A percentile compares a stretch with the other conserved stretches of the same genome.
phyloP scores from a whole-genome alignment of 768 basidiomycete genomes.

The Suillus luteus region DNA sequence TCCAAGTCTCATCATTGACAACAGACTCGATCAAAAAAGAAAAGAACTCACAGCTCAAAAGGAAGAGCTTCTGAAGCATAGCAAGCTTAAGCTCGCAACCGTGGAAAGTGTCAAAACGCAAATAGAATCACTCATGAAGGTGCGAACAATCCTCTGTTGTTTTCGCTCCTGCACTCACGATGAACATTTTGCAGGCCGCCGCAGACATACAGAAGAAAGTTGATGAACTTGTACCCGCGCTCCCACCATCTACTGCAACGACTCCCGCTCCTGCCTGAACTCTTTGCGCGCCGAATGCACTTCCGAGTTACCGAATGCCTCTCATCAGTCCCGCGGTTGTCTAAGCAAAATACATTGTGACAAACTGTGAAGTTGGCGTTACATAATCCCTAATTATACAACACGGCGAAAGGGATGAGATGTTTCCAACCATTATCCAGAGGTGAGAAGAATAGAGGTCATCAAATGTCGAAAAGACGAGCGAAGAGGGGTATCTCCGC shows the following conservation, averaged over 20 bases:
- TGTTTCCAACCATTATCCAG: conserved; percentile 27
- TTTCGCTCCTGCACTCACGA: conserved; percentile 18
- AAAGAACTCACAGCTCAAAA: conserved; percentile 71
- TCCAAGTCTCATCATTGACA: conserved; percentile 9
- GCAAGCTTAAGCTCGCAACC: conserved; percentile 68
- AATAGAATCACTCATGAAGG: conserved; percentile 78
- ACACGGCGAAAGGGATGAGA: conserved; percentile 19
- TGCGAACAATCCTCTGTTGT: conserved; percentile 24
- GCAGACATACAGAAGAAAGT: conserved; percentile 77
- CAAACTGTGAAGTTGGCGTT: conserved; percentile 17
- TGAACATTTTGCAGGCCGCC: conserved; percentile 51
- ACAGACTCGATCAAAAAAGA: conserved; percentile 70
- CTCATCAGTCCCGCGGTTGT: conserved; percentile 13
- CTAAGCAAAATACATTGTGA: conserved; percentile 16
- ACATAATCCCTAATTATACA: conserved; percentile 36
- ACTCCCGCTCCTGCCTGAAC: conserved; percentile 29
- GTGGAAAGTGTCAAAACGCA: conserved; percentile 80
- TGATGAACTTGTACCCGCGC: conserved; percentile 59
- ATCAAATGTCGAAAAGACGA: conserved; percentile 9
- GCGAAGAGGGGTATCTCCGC: conserved; percentile 31
- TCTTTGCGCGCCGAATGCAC: conserved; percentile 4
- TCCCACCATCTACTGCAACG: conserved; percentile 33
- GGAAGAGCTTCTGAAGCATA: conserved; percentile 79
- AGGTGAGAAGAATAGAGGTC: conserved; percentile 11
- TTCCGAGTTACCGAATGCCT: conserved; percentile 10